Base-by-base conservation (phyloP, 2,329 filamentous ascomycete species). In the Colletotrichum spinosum region DNA sequence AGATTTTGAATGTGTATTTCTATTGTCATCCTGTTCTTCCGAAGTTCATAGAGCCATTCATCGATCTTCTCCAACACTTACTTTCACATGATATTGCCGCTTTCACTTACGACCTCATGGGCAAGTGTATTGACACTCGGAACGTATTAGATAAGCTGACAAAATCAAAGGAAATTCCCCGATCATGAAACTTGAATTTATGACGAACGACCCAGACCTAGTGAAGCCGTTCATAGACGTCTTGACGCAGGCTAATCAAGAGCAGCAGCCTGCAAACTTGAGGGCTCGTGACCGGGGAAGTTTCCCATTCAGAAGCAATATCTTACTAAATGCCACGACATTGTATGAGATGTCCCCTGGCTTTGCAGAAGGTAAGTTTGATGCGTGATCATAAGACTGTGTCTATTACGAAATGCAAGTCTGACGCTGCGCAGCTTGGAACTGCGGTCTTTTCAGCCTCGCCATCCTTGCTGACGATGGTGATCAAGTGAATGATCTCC, bases 281-380 rank as follows among this genome's bases (percentile, higher is more conserved):
- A n/a, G n/a, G n/a, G n/a, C n/a, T n/a, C n/a, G n/a, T n/a, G n/a
- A n/a, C n/a, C n/a, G n/a, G n/a, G n/a, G n/a, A n/a, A n/a, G n/a
- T n/a, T n/a, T n/a, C n/a, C n/a, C n/a, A n/a, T n/a, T n/a, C n/a
- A n/a, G n/a, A n/a, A n/a, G n/a, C n/a, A n/a, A n/a, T n/a, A n/a
- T n/a, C n/a, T n/a, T n/a, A n/a, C n/a, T n/a, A n/a, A n/a, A n/a
- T n/a, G n/a, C n/a, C n/a, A n/a, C n/a, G n/a, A n/a, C n/a, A n/a
- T n/a, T n/a, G 8, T 55, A 48, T 46, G 6, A 12, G 2, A 37
- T 12, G 10, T 33, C 34, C 4, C 10, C n/a, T 13, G 15, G 11
- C 12, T 17, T 25, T 25, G 42, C 34, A 48, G 42, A 37, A 46
- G 54, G 54, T 56, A 39, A n/a, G n/a, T n/a, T n/a, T n/a, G n/a